phyloP scores from a whole-genome alignment of 192 early-diverging fungal species.

The Allomyces macrogynus region DNA sequence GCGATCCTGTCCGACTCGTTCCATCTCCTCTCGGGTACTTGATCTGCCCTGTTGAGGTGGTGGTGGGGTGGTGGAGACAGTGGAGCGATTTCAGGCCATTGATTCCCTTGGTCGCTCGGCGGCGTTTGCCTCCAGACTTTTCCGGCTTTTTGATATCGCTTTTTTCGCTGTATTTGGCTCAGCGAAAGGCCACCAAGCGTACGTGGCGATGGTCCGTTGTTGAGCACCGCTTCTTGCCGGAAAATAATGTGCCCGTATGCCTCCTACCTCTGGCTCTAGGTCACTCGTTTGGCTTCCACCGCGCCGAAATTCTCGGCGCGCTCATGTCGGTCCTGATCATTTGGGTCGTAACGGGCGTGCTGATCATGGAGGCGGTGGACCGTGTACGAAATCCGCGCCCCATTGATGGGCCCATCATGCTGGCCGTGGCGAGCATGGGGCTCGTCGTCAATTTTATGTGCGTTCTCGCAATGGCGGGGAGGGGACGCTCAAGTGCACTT shows the following conservation, averaged over 20 bases:
- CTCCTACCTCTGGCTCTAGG: constrained; percentile 3
- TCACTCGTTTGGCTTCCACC: constrained; percentile 56
- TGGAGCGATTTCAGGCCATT: neutral
- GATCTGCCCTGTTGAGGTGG: neutral
- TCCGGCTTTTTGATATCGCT: constrained; percentile 53
- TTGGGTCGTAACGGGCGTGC: constrained; percentile 44
- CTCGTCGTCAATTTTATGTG: constrained; percentile 55
- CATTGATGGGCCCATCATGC: constrained; percentile 50
- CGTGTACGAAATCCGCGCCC: constrained; percentile 36
- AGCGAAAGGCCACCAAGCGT: constrained; percentile 37
- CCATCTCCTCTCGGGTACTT: constrained; percentile 42
- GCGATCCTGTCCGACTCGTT: constrained; percentile 59
- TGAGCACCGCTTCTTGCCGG: neutral
- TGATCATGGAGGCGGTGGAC: constrained; percentile 52
- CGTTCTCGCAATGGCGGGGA: constrained; percentile 6
- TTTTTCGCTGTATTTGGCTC: constrained; percentile 37
- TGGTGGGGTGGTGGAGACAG: neutral
- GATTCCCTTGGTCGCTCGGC: neutral
- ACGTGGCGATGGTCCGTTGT: constrained; percentile 5
- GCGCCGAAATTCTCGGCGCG: constrained; percentile 61
- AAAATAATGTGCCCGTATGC: neutral
- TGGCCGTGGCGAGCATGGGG: constrained; percentile 44
- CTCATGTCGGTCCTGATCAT: constrained; percentile 54
- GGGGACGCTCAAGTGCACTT: neutral
- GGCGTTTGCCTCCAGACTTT: constrained; percentile 26